Conservation (phyloP, 805 yeast species). For the Torulaspora franciscae region DNA sequence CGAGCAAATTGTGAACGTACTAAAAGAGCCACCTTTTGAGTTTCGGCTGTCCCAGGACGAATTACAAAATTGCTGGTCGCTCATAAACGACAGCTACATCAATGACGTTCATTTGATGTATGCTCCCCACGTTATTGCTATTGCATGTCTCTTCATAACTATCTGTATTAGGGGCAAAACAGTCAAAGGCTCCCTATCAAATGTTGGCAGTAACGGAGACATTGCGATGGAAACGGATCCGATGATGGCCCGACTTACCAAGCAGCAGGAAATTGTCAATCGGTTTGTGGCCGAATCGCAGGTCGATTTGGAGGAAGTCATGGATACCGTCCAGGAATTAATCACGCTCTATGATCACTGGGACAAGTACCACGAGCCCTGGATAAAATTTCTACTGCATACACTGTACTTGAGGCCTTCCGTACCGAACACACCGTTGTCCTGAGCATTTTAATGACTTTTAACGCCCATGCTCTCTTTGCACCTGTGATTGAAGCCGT, state of each 20-base stretch:
- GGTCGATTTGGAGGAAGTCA: conserved; percentile 69
- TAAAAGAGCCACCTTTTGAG: conserved; percentile 34
- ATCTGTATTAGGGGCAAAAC: conserved; percentile 41
- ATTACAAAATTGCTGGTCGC: conserved; percentile 80
- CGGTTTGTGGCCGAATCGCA: conserved; percentile 68
- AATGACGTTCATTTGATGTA: conserved; percentile 78
- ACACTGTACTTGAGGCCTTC: conserved; percentile 27
- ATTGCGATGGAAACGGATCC: conserved; percentile 7
- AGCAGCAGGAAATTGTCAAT: conserved; percentile 22
- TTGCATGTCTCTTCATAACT: conserved; percentile 76
- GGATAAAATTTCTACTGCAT: conserved; percentile 40
- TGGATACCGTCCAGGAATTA: conserved; percentile 80
- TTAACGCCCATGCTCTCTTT: no score
- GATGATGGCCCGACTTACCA: conserved; percentile 2
- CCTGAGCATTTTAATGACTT: neutral
- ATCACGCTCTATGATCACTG: conserved; percentile 77
- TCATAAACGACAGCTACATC: conserved; percentile 82
- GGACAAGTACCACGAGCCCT: conserved; percentile 75
- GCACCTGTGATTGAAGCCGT: no score
- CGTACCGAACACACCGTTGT: neutral
- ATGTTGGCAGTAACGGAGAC: conserved; percentile 2
- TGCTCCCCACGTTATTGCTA: conserved; percentile 87
- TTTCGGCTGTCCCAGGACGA: conserved; percentile 53
- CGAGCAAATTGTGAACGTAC: conserved; percentile 45
- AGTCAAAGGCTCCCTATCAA: conserved; percentile 38